Evolutionary conservation across 208 protist species (phyloP), one percentile per base, ranked within the genome.

Genomic region (Wallacemonas sp.): DNA sequence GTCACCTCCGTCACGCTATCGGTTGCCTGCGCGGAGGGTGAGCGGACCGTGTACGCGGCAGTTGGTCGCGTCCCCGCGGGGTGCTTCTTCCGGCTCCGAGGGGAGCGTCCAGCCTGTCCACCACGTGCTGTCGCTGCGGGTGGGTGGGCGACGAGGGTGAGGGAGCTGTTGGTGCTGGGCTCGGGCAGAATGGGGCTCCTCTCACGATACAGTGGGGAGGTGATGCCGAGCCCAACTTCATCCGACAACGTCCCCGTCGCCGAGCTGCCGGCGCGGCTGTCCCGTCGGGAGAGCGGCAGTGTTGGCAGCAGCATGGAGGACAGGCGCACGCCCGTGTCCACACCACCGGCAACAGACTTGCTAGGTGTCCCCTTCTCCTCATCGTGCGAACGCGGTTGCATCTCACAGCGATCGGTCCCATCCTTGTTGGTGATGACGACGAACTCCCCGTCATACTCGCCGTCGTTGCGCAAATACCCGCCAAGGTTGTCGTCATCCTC

Each of bases 361-460:
- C 5, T 57, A 4, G 9, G 6, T n/a, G 38, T 4, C n/a, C 30
- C 9, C 50, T 39, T 37, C 50, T 57, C 50, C n/a, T n/a, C n/a
- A n/a, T 39, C 32, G 26, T 19, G 50, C 32, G 29, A 39, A 6
- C n/a, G 50, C n/a, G 13, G 24, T 8, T 32, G 50, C 50, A 57
- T 15, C 5, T 57, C 50, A 21, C 50, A 57, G 13, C 50, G 50
- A 19, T 57, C 50, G 10, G 24, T 68, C 2, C 89, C 89, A 17
- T 58, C 26, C 22, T 63, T 27, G 67, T 88, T 78, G 0, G 90
- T 95, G 54, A 93, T 87, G 30, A 89, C 83, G 10, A 82, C 73
- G 67, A 90, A 79, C 59, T 92, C 57, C 15, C 90, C 86, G 33
- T 73, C 71, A 67, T 83, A 80, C 29, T 78, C 63, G 15, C 86